phyloP scores from a whole-genome alignment of 257 asterid species.

The Solanum stenotomum region DNA sequence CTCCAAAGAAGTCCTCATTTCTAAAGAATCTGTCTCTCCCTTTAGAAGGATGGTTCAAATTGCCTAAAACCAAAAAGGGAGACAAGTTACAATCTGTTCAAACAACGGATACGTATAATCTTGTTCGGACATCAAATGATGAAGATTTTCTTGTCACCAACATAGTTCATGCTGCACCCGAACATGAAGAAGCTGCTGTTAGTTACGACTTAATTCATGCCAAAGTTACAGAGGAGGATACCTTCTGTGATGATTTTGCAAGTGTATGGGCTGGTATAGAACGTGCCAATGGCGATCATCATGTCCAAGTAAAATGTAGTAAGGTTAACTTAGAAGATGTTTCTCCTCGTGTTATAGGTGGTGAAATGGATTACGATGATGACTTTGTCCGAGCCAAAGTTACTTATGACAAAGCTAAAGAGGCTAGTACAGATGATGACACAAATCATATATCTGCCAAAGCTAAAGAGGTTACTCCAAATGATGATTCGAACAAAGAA shows the following conservation, averaged over 20 bases:
- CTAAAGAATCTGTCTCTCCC: conserved; percentile 50
- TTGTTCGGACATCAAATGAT: conserved; percentile 6
- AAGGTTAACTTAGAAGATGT: not conserved
- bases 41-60: conserved; percentile 57
- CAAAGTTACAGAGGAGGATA: conserved; percentile 4
- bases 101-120: conserved; percentile 3
- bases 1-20: conserved; percentile 34
- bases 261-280: not conserved
- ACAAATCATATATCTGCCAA: conserved; percentile 1
- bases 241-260: not conserved
- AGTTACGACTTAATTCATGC: conserved; percentile 9
- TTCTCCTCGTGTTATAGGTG: not conserved
- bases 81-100: not conserved
- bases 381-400: not conserved
- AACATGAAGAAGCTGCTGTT: not conserved
- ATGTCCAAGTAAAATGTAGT: not conserved
- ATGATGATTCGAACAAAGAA: conserved; percentile 14
- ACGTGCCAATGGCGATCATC: not conserved
- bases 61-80: conserved; percentile 35
- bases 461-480: not conserved
- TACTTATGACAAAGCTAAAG: not conserved
- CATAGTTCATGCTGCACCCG: not conserved
- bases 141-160: conserved; percentile 9
- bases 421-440: not conserved
- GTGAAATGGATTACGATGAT: not conserved